phyloP scores from a whole-genome alignment of 306 rosid genomes.

The Quercus berberidifolia region DNA sequence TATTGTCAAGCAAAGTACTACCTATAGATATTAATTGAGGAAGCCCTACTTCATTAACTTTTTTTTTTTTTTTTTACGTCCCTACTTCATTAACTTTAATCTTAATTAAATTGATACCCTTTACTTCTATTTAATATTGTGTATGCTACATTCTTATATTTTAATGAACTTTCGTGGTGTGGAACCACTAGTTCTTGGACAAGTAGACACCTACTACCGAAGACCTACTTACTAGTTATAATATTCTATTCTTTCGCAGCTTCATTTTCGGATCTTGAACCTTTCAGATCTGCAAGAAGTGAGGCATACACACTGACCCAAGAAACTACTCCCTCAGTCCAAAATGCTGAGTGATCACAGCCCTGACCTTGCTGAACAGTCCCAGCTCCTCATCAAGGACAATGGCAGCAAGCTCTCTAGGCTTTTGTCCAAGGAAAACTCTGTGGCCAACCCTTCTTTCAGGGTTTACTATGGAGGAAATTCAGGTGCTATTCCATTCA shows the following conservation, averaged over 20 bases:
- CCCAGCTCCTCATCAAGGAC: conserved; percentile 14
- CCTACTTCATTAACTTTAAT: background rate
- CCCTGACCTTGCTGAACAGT: conserved; percentile 1
- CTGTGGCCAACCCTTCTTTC: conserved; percentile 39
- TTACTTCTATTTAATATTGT: background rate
- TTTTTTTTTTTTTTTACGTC: no score
- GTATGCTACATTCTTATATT: background rate
- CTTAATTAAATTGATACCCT: background rate
- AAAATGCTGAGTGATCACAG: conserved; percentile 10
- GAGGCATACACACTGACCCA: background rate
- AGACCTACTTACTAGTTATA: background rate
- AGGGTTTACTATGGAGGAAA: conserved; percentile 55
- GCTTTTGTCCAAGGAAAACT: conserved; percentile 34
- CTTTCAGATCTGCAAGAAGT: conserved; percentile 17
- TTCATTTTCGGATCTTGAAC: conserved; percentile 26
- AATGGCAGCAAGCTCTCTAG: conserved; percentile 22
- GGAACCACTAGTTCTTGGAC: conserved; percentile 3
- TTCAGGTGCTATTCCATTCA: conserved; percentile 43
- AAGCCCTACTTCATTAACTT: no score
- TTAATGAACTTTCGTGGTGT: background rate
- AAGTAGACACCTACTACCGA: background rate
- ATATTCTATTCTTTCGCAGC: conserved; percentile 1
- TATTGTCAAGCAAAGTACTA: no score
- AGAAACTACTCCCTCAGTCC: background rate
- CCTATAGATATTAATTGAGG: no score